Evolutionary conservation across 352 stramenopile species (phyloP), one percentile per base, ranked within the genome.

Genomic region (Phytophthora megakarya): DNA sequence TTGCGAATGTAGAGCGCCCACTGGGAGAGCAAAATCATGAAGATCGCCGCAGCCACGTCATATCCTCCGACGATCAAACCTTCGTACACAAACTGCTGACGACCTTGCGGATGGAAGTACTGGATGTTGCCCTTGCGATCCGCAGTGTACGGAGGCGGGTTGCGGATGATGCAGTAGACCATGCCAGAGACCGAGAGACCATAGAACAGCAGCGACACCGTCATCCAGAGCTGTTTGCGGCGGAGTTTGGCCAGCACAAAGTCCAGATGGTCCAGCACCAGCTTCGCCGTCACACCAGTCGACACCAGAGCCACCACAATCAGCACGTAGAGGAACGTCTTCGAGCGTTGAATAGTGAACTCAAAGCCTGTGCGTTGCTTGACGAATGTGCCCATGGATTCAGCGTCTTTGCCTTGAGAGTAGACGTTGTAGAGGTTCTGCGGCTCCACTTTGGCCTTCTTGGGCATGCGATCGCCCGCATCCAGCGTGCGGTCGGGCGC

Each of bases 131-230:
- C 87, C 45, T 85, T 88, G 57, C 84, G 83, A 59, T 93, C 81
- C 30, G 76, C 75, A 22, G 71, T 50, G 70, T 90, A 95, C 26
- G 82, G 66, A 39, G 85, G 80, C 28, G 87, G 87, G 67, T 95
- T 86, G 59, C 87, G 87, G 60, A 95, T 94, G 78, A 95, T 95
- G 65, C 87, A 95, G 75, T 91, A 95, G 6, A 95, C 87, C 87
- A 95, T 95, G 16, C 87, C 87, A 5, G 87, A 95, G 15, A 95
- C 86, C 13, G 87, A 95, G 10, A 95, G 82, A 0, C 87, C 85
- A 57, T 94, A 95, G 62, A 95, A 95, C 23, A 95, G 75, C 61
- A 95, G 67, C 38, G 86, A 95, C 32, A 95, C 86, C 1, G 81
- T 90, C 81, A 95, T 93, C 87, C 87, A 95, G 19, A 95, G 76